Percentiles rank a stretch among this genome's conserved stretches.
These are phyloP conservation scores for Closterium sp. DNA, from an alignment of 139 green algal genomes.

Conservation along the genomic window DNA sequence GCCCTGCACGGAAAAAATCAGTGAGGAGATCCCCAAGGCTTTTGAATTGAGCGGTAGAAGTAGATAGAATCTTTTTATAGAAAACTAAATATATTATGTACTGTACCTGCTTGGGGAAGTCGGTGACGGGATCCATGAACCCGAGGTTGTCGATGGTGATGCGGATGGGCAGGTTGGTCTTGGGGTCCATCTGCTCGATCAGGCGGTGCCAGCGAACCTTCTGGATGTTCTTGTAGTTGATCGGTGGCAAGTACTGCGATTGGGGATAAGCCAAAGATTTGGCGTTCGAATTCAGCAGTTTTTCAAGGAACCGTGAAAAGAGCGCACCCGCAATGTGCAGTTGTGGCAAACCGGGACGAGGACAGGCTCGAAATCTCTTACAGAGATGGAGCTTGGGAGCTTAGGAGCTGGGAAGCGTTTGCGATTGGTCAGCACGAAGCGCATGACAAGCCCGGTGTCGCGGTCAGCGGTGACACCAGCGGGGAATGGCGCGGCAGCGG, in stretches of 20 bases:
- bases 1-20: background rate
- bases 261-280: background rate
- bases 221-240: background rate
- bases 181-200: background rate
- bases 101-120: background rate
- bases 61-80: background rate
- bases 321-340: too few species aligned
- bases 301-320: too few species aligned
- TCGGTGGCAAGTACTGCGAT: background rate
- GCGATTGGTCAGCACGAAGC: background rate
- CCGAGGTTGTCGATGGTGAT: background rate
- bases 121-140: background rate
- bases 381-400: background rate
- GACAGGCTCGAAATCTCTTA: background rate
- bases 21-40: background rate
- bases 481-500: background rate
- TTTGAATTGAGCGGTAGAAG: background rate
- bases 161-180: background rate
- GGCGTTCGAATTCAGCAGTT: background rate
- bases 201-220: background rate
- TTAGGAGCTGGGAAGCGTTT: background rate
- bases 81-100: too few species aligned
- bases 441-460: background rate
- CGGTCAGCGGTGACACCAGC: background rate
- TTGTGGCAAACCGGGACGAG: too few species aligned